phyloP scores from a whole-genome alignment of 805 yeast species.

The Isabelozyma rhagii region DNA sequence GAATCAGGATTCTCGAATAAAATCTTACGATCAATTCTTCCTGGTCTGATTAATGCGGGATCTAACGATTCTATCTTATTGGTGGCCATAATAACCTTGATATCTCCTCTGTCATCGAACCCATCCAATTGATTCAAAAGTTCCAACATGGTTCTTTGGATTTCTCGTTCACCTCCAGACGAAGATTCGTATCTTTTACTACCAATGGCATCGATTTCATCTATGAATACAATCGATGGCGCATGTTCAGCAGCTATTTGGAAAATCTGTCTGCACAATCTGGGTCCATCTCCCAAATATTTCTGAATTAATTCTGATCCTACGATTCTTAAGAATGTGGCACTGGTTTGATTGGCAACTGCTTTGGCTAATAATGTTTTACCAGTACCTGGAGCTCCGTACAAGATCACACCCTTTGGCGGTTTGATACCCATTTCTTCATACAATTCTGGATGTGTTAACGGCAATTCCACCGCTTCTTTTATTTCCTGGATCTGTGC shows the following conservation, averaged over 20 bases:
- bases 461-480: conserved; percentile 93
- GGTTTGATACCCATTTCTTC: conserved; percentile 99
- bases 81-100: conserved; percentile 97
- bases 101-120: conserved; percentile 95
- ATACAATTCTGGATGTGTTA: conserved; percentile 93
- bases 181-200: conserved; percentile 97
- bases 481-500: conserved; percentile 95
- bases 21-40: conserved; percentile 94
- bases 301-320: conserved; percentile 97
- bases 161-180: conserved; percentile 96
- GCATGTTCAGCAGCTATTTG: conserved; percentile 97
- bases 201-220: conserved; percentile 98
- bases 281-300: conserved; percentile 96
- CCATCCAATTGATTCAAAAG: conserved; percentile 93
- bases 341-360: conserved; percentile 96
- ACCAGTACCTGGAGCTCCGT: conserved; percentile 98
- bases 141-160: conserved; percentile 97
- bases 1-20: conserved; percentile 95
- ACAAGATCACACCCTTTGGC: conserved; percentile 94
- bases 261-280: conserved; percentile 89
- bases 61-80: conserved; percentile 91
- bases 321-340: conserved; percentile 92
- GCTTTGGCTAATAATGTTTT: conserved; percentile 95
- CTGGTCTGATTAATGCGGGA: conserved; percentile 95
- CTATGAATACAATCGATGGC: conserved; percentile 97